These are phyloP conservation scores for Penicillium bovifimosum DNA, from an alignment of 495 filamentous ascomycete species.

Conservation along the genomic window DNA sequence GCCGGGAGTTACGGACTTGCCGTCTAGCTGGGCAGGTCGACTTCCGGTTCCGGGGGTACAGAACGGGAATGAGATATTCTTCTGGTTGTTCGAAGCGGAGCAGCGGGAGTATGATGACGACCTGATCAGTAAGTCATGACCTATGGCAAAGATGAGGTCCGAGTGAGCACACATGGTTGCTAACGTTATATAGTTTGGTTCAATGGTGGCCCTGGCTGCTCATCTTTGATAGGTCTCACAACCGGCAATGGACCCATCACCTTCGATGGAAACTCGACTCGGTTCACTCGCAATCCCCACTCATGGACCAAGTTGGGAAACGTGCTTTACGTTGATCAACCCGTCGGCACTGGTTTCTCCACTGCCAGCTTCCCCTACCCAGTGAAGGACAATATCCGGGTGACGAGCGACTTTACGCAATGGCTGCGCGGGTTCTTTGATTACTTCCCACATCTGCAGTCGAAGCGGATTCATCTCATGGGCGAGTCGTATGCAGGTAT, in stretches of 20 bases:
- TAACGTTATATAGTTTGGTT: conserved; percentile 47
- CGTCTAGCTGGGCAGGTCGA: conserved; percentile 40
- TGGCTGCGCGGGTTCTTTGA: conserved; percentile 37
- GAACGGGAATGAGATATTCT: conserved; percentile 35
- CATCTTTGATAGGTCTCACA: conserved; percentile 57
- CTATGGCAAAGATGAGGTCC: not conserved
- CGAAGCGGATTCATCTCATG: conserved; percentile 36
- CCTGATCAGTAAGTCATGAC: conserved; percentile 30
- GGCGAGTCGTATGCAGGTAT: conserved; percentile 41
- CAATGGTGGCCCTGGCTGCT: conserved; percentile 66
- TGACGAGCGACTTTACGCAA: conserved; percentile 29
- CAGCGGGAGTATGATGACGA: conserved; percentile 27
- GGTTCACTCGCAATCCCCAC: conserved; percentile 25
- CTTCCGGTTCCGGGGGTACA: conserved; percentile 28
- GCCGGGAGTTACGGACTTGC: conserved; percentile 25
- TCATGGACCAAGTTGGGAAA: conserved; percentile 38
- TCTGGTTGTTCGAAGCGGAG: conserved; percentile 39
- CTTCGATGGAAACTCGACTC: conserved; percentile 26
- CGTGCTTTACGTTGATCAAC: conserved; percentile 42
- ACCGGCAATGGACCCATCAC: conserved; percentile 28
- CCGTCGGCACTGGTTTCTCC: conserved; percentile 36
- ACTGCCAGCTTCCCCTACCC: conserved; percentile 30
- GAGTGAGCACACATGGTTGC: not conserved
- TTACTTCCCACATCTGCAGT: conserved; percentile 27
- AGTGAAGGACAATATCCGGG: conserved; percentile 21